Evolutionary conservation across 2,329 filamentous ascomycete species (phyloP).

Genomic region (Diaporthe caulivora): DNA sequence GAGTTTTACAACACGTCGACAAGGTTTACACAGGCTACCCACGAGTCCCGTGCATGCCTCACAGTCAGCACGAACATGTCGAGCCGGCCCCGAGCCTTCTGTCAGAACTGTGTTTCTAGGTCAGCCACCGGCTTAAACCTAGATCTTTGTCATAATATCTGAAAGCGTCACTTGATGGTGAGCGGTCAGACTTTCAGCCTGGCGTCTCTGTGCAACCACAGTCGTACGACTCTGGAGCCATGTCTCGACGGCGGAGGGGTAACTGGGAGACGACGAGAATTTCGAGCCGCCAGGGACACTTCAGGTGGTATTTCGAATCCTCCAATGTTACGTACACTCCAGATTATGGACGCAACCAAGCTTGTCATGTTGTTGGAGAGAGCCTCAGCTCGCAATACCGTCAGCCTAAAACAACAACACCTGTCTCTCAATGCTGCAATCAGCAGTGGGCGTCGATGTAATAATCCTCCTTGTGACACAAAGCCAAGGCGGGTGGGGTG

Average conservation of each 20-base stretch:
- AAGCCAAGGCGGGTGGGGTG: not conserved
- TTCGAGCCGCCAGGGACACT: too few species aligned
- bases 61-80: not conserved
- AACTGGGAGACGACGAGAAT: not conserved
- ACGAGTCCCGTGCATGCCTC: not conserved
- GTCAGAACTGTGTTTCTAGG: slow-evolving; percentile 19
- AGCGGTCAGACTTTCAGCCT: slow-evolving; percentile 14
- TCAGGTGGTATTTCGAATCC: not conserved
- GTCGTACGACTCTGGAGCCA: not conserved
- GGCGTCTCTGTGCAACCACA: slow-evolving; percentile 12
- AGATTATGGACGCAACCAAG: not conserved
- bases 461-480: slow-evolving; percentile 17
- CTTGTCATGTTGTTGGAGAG: not conserved
- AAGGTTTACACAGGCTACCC: not conserved
- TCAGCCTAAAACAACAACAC: not conserved
- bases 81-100: not conserved
- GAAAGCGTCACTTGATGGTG: not conserved
- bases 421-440: not conserved
- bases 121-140: not conserved
- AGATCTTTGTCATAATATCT: not conserved
- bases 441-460: not conserved
- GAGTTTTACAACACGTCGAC: not conserved
- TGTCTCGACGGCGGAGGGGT: not conserved
- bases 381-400: not conserved
- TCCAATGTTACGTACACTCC: too few species aligned